phyloP scores from a whole-genome alignment of 2,329 filamentous ascomycete genomes.

The Fusarium clavum region DNA sequence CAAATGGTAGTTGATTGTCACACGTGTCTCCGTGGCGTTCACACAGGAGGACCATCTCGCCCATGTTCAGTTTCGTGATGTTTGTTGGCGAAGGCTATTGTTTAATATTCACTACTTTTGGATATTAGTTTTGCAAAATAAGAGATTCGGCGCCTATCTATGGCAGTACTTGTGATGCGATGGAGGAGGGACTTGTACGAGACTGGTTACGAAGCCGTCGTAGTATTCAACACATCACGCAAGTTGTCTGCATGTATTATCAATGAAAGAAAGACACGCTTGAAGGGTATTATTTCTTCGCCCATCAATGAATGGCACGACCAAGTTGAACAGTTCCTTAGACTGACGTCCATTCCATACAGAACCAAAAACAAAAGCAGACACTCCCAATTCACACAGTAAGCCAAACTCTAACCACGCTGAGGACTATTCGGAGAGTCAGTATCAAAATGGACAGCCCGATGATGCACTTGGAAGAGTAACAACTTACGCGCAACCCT shows the following conservation, averaged over 20 bases:
- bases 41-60: background rate
- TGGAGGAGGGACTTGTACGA: background rate
- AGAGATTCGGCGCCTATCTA: background rate
- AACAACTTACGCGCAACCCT: constrained; percentile 67
- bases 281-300: background rate
- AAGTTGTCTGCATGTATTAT: background rate
- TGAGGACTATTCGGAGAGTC: constrained; percentile 25
- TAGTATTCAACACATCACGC: background rate
- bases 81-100: background rate
- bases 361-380: background rate
- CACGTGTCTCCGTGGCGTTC: background rate
- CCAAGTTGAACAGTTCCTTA: constrained; percentile 1
- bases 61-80: background rate
- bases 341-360: background rate
- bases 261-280: background rate
- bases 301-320: background rate
- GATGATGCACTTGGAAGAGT: background rate
- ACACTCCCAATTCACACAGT: background rate
- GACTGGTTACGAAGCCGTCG: background rate
- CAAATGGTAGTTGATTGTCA: background rate
- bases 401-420: constrained; percentile 24
- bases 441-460: background rate
- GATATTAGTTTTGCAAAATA: background rate
- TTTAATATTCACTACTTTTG: background rate
- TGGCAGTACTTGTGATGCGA: background rate